Evolutionary conservation across 202 grass and related monocot genomes (phyloP).

Genomic region (Digitaria exilis): DNA sequence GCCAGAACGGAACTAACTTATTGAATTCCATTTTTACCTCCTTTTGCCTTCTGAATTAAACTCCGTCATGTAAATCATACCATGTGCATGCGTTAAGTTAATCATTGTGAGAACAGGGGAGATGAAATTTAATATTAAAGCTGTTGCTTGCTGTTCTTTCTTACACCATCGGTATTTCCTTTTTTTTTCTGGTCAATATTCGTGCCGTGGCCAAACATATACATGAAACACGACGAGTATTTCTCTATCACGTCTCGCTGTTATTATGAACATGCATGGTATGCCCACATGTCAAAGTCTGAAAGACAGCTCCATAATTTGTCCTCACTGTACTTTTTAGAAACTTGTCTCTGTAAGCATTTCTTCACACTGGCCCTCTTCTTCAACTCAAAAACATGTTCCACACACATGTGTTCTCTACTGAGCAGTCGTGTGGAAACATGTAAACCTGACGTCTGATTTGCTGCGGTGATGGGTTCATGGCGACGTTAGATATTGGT

Average conservation of each 20-base stretch:
- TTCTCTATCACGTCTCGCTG: conserved; percentile 15
- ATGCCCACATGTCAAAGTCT: conserved; percentile 43
- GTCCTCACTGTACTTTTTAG: conserved; percentile 39
- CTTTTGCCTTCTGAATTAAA: background rate
- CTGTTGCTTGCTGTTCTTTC: conserved; percentile 44
- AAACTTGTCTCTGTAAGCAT: conserved; percentile 3
- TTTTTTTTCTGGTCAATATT: conserved; percentile 45
- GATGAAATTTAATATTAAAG: background rate
- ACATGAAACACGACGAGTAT: conserved; percentile 21
- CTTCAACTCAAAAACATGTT: conserved; percentile 11
- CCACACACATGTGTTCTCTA: conserved; percentile 10
- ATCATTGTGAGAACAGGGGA: background rate
- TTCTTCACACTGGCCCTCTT: conserved; percentile 13
- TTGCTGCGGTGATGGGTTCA: background rate
- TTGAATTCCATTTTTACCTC: background rate
- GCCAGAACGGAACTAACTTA: conserved; percentile 6
- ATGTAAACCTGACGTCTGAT: no score
- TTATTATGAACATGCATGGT: conserved; percentile 17
- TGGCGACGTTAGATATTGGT: background rate
- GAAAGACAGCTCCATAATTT: conserved; percentile 39
- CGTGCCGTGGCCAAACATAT: conserved; percentile 28
- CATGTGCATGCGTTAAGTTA: background rate
- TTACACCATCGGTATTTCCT: background rate
- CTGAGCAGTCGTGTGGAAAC: background rate
- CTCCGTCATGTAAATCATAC: background rate